Evolutionary conservation across 2,329 filamentous ascomycete species (phyloP).

Genomic region (Neocatenulostroma microsporum): DNA sequence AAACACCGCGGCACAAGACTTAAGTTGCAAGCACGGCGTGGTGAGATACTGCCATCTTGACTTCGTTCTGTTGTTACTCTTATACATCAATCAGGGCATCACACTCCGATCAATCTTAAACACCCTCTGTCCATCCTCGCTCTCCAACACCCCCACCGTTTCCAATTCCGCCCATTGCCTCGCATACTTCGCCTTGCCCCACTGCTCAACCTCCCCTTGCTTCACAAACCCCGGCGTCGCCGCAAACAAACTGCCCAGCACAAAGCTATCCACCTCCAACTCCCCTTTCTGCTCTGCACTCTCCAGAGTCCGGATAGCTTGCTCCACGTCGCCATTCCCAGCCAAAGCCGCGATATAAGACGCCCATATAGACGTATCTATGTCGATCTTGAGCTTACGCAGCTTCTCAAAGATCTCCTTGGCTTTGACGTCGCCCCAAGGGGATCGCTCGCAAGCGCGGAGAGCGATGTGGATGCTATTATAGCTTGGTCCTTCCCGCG

Average conservation of each 20-base stretch:
- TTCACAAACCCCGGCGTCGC: slow-evolving; percentile 52
- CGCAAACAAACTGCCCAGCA: slow-evolving; percentile 76
- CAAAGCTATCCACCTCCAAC: slow-evolving; percentile 57
- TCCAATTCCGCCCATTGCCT: slow-evolving; percentile 61
- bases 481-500: slow-evolving; percentile 78
- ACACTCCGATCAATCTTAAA: slow-evolving; percentile 13
- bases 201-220: slow-evolving; percentile 64
- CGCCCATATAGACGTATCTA: slow-evolving; percentile 65
- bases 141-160: slow-evolving; percentile 36
- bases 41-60: too few relatives aligned
- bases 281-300: slow-evolving; percentile 61
- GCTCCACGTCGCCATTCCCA: slow-evolving; percentile 61
- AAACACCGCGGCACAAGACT: too few relatives aligned
- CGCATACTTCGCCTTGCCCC: slow-evolving; percentile 63
- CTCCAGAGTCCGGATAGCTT: slow-evolving; percentile 58
- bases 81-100: slow-evolving; percentile 8
- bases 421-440: slow-evolving; percentile 39
- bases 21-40: too few relatives aligned
- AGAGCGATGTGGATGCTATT: slow-evolving; percentile 74
- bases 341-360: slow-evolving; percentile 72
- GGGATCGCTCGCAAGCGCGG: slow-evolving; percentile 60
- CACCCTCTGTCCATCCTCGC: slow-evolving; percentile 10
- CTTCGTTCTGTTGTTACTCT: neutral
- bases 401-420: slow-evolving; percentile 63
- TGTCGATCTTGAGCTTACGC: slow-evolving; percentile 65